A percentile compares a stretch with the other conserved stretches of the same genome.
Conservation (phyloP, 805 yeast genomes). For the Kluyveromyces siamensis region DNA sequence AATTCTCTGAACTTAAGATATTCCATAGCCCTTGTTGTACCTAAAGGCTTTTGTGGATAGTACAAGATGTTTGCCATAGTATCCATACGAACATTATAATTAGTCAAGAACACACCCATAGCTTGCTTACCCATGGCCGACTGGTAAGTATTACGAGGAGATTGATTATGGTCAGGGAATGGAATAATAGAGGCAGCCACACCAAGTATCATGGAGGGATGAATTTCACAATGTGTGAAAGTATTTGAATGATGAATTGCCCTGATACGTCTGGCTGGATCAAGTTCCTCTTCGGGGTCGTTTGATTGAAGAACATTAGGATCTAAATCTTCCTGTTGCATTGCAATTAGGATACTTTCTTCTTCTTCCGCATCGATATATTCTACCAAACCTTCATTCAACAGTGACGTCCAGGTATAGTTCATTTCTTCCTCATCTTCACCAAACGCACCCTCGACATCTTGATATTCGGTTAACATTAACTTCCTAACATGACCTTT, state of each 20-base stretch:
- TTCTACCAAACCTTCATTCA: constrained; percentile 83
- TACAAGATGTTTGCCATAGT: constrained; percentile 97
- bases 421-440: constrained; percentile 40
- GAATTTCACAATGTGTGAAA: constrained; percentile 97
- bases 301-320: constrained; percentile 35
- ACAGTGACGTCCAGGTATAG: constrained; percentile 79
- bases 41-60: constrained; percentile 96
- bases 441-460: constrained; percentile 40
- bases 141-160: constrained; percentile 98
- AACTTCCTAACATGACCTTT: constrained; percentile 77
- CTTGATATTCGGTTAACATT: constrained; percentile 52
- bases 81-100: constrained; percentile 95
- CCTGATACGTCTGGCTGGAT: constrained; percentile 73
- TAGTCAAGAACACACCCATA: constrained; percentile 96
- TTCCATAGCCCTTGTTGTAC: constrained; percentile 97
- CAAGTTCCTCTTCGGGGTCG: constrained; percentile 35
- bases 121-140: constrained; percentile 99
- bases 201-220: constrained; percentile 97
- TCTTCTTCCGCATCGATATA: constrained; percentile 99
- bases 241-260: constrained; percentile 65
- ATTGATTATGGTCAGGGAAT: constrained; percentile 98
- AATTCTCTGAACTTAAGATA: constrained; percentile 92
- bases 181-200: constrained; percentile 99
- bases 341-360: constrained; percentile 95
- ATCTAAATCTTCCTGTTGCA: constrained; percentile 95